phyloP scores from a whole-genome alignment of 495 filamentous ascomycete genomes.

The Lasiosphaeria ovina region DNA sequence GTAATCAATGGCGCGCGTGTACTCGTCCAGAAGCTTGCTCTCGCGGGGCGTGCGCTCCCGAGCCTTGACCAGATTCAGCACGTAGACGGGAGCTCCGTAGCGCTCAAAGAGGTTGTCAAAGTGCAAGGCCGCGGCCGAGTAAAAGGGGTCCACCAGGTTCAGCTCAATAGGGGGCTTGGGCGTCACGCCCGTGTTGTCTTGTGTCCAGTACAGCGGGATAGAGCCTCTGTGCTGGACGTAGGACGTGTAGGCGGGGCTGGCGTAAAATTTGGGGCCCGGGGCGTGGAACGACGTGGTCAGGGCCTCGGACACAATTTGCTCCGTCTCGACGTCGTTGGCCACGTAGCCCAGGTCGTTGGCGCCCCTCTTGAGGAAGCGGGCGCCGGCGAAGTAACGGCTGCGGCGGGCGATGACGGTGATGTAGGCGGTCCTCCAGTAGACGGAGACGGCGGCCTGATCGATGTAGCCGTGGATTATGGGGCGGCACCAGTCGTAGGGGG shows the following conservation, averaged over 20 bases:
- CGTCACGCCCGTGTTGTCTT: constrained; percentile 91
- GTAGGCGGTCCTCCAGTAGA: constrained; percentile 82
- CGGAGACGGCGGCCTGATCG: constrained; percentile 79
- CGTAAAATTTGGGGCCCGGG: constrained; percentile 78
- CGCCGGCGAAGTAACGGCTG: constrained; percentile 91
- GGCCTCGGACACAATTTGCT: constrained; percentile 95
- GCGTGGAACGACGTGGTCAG: constrained; percentile 93
- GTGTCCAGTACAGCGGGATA: constrained; percentile 95
- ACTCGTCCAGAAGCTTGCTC: constrained; percentile 85
- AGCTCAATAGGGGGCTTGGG: constrained; percentile 95
- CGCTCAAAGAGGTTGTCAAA: constrained; percentile 95
- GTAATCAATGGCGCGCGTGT: constrained; percentile 82
- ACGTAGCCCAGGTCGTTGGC: constrained; percentile 96
- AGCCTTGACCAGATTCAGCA: constrained; percentile 90
- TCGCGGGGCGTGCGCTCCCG: constrained; percentile 89
- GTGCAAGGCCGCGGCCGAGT: constrained; percentile 90
- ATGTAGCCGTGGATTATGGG: constrained; percentile 96
- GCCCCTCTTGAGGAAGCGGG: constrained; percentile 89
- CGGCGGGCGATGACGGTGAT: constrained; percentile 91
- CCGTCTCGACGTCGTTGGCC: constrained; percentile 98
- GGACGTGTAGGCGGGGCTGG: constrained; percentile 89
- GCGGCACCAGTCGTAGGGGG: constrained; percentile 91
- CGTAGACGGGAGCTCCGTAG: constrained; percentile 88
- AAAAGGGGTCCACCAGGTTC: constrained; percentile 93
- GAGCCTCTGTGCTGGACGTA: constrained; percentile 97